Percentiles rank a stretch among this genome's conserved stretches.
phyloP scores from a whole-genome alignment of 202 grass and related monocot species.

The Elaeis oleifera region DNA sequence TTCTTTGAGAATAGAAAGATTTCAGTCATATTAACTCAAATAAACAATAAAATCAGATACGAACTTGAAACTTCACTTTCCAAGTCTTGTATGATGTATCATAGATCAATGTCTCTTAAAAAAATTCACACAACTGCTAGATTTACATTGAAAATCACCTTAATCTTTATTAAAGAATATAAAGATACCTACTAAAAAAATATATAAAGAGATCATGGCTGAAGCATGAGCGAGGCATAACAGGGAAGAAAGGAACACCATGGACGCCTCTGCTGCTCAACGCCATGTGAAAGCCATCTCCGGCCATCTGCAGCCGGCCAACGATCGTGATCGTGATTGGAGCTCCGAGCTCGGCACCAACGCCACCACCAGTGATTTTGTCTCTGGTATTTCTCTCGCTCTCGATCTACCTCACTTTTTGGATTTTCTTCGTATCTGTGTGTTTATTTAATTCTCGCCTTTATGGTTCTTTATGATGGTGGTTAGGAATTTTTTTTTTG shows the following conservation, averaged over 20 bases:
- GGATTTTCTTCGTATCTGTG: not conserved
- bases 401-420: not conserved
- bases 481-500: not conserved
- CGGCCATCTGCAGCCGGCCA: conserved; percentile 36
- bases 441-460: not conserved
- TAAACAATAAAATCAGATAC: no score
- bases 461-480: not conserved
- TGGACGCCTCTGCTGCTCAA: conserved; percentile 32
- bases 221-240: no score
- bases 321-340: not conserved
- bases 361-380: conserved; percentile 66
- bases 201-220: no score
- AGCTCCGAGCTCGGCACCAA: conserved; percentile 25
- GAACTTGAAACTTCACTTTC: no score
- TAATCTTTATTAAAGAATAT: no score
- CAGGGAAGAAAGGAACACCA: not conserved
- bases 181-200: no score
- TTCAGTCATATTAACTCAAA: no score
- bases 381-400: conserved; percentile 35
- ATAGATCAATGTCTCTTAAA: no score
- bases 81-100: no score
- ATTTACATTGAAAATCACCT: no score
- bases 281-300: conserved; percentile 52
- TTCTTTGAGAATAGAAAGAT: no score
- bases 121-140: no score